Conservation (phyloP, 805 yeast species). For the Isabelozyma pseudorhagii region DNA sequence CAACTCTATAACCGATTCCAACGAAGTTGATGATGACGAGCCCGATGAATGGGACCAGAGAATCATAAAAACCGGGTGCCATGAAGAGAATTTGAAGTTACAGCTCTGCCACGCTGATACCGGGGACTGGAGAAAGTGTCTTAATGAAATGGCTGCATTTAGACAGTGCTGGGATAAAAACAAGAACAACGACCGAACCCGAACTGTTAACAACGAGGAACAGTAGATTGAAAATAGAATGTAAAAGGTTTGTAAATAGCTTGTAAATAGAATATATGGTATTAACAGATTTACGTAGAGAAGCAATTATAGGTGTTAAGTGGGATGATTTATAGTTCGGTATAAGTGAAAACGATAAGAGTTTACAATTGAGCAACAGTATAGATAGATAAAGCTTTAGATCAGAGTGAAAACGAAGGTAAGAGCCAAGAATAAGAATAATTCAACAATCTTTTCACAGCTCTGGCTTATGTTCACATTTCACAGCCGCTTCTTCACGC, state of each 20-base stretch:
- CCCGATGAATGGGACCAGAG: constrained; percentile 49
- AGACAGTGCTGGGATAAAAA: constrained; percentile 60
- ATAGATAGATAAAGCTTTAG: too few relatives aligned
- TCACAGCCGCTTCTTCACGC: too few relatives aligned
- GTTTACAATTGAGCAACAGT: too few relatives aligned
- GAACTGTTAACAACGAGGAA: constrained; percentile 30
- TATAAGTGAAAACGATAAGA: too few relatives aligned
- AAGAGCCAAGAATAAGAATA: too few relatives aligned
- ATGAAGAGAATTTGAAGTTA: constrained; percentile 35
- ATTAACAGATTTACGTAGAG: too few relatives aligned
- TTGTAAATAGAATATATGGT: not conserved
- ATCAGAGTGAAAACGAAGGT: too few relatives aligned
- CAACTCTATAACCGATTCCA: not conserved
- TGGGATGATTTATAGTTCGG: too few relatives aligned
- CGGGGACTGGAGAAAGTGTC: constrained; percentile 42
- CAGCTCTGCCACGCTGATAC: constrained; percentile 45
- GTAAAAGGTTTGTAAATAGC: not conserved
- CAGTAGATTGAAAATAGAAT: not conserved
- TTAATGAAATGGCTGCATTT: constrained; percentile 52
- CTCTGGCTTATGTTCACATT: too few relatives aligned
- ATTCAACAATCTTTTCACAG: too few relatives aligned
- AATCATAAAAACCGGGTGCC: constrained; percentile 43
- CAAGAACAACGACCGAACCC: constrained; percentile 51
- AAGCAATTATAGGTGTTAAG: too few relatives aligned
- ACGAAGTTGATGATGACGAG: constrained; percentile 25